These are phyloP conservation scores for Vaccinium darrowii DNA, from an alignment of 148 eudicot genomes.

Conservation along the genomic window DNA sequence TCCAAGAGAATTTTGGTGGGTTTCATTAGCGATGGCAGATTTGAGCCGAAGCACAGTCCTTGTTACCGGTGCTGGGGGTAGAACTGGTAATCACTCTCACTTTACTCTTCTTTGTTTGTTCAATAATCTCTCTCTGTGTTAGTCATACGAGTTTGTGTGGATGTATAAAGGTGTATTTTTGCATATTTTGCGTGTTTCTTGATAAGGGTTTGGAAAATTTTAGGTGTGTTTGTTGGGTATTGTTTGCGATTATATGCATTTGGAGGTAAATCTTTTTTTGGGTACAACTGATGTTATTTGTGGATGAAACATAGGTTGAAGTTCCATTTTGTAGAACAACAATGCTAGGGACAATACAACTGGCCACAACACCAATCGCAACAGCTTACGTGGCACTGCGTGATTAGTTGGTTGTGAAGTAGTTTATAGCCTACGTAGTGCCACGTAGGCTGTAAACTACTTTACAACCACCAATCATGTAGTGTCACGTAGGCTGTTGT, in stretches of 20 bases:
- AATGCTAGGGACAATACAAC: too few relatives aligned
- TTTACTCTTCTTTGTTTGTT: neutral
- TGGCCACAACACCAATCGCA: too few relatives aligned
- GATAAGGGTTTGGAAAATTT: neutral
- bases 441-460: too few relatives aligned
- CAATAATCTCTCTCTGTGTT: neutral
- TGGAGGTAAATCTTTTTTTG: neutral
- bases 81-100: slow-evolving; percentile 49
- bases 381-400: too few relatives aligned
- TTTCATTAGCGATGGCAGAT: slow-evolving; percentile 45
- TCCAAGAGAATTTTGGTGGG: slow-evolving; percentile 17
- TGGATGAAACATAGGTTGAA: too few relatives aligned
- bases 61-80: slow-evolving; percentile 80
- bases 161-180: neutral
- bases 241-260: neutral
- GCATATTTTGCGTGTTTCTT: neutral
- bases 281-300: too few relatives aligned
- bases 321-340: too few relatives aligned
- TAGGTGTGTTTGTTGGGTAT: neutral
- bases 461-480: too few relatives aligned
- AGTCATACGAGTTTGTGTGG: neutral
- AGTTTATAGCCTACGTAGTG: too few relatives aligned
- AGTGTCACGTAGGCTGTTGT: too few relatives aligned
- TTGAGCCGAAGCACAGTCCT: slow-evolving; percentile 57
- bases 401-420: too few relatives aligned